A percentile compares a stretch with the other conserved stretches of the same genome.
Evolutionary conservation across 495 filamentous ascomycete species (phyloP).

Genomic region (Acidomyces sp.): DNA sequence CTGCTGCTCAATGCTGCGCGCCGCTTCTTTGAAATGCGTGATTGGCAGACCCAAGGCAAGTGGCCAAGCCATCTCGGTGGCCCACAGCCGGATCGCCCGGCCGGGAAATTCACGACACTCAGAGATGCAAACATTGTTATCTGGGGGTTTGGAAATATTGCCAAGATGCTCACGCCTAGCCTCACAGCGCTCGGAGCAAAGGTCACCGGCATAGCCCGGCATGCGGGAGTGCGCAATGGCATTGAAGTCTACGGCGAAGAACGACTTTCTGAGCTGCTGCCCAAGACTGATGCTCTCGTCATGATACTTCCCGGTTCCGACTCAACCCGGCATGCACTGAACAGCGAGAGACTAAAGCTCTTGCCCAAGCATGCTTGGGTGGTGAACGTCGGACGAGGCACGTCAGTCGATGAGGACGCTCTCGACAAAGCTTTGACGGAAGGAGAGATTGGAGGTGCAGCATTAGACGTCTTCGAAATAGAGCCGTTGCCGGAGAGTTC

Average conservation of each 20-base stretch:
- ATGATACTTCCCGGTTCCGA: constrained; percentile 20
- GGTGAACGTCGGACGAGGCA: constrained; percentile 16
- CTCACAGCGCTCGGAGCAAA: constrained; percentile 13
- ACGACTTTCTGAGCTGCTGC: constrained; percentile 10
- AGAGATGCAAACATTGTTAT: constrained; percentile 31
- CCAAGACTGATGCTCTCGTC: constrained; percentile 16
- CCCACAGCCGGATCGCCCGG: constrained; percentile 34
- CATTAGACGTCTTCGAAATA: constrained; percentile 64
- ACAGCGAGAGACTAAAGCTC: constrained; percentile 11
- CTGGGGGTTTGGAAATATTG: constrained; percentile 21
- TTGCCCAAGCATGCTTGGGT: constrained; percentile 19
- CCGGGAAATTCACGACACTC: constrained; percentile 38
- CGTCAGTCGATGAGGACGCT: constrained; percentile 47
- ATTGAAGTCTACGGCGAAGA: constrained; percentile 33
- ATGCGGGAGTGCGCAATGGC: constrained; percentile 10
- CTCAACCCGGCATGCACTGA: constrained; percentile 13
- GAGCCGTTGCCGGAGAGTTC: constrained; percentile 48
- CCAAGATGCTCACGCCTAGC: constrained; percentile 12
- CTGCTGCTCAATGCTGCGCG: constrained; percentile 39
- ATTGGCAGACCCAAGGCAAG: constrained; percentile 37
- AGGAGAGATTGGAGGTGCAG: constrained; percentile 54
- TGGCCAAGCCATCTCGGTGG: constrained; percentile 48
- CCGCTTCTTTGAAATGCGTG: constrained; percentile 45
- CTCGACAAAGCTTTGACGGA: constrained; percentile 45
- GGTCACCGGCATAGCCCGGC: constrained; percentile 11